These are phyloP conservation scores for Thalia dealbata DNA, from an alignment of 176 grass and related monocot species.

Conservation along the genomic window DNA sequence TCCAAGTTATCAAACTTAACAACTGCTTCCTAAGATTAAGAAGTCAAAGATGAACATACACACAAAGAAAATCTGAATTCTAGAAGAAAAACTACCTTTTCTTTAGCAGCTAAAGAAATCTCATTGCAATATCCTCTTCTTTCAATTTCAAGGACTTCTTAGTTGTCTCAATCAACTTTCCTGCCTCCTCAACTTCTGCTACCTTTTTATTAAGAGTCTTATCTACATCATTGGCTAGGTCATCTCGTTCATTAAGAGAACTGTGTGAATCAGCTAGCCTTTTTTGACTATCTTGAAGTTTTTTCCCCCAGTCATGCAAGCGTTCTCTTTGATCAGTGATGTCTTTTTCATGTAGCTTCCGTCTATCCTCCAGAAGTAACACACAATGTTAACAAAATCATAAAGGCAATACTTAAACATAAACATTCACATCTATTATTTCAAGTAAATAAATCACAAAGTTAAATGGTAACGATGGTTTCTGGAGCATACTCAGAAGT, in stretches of 20 bases:
- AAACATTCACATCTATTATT: background rate
- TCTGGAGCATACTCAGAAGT: conserved; percentile 47
- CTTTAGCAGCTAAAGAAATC: conserved; percentile 41
- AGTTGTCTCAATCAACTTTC: conserved; percentile 32
- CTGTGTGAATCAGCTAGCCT: conserved; percentile 57
- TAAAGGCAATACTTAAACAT: background rate
- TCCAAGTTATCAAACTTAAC: conserved; percentile 40
- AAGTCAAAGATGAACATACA: conserved; percentile 17
- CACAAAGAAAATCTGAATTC: background rate
- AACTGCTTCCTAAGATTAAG: conserved; percentile 52
- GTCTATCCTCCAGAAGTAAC: conserved; percentile 26
- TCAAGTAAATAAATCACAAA: background rate
- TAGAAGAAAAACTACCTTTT: conserved; percentile 42
- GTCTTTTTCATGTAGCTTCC: conserved; percentile 58
- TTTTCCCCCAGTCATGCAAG: conserved; percentile 63
- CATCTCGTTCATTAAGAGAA: conserved; percentile 75
- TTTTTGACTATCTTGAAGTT: conserved; percentile 85
- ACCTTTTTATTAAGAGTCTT: conserved; percentile 55
- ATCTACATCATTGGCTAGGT: conserved; percentile 59
- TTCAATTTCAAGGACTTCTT: conserved; percentile 55
- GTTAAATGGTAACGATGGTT: background rate
- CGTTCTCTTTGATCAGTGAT: conserved; percentile 53
- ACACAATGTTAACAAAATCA: conserved; percentile 2
- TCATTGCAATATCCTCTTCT: conserved; percentile 61
- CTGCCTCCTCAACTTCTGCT: conserved; percentile 64